Evolutionary conservation across 2,329 filamentous ascomycete species (phyloP).

Genomic region (Trichoderma lentiforme): DNA sequence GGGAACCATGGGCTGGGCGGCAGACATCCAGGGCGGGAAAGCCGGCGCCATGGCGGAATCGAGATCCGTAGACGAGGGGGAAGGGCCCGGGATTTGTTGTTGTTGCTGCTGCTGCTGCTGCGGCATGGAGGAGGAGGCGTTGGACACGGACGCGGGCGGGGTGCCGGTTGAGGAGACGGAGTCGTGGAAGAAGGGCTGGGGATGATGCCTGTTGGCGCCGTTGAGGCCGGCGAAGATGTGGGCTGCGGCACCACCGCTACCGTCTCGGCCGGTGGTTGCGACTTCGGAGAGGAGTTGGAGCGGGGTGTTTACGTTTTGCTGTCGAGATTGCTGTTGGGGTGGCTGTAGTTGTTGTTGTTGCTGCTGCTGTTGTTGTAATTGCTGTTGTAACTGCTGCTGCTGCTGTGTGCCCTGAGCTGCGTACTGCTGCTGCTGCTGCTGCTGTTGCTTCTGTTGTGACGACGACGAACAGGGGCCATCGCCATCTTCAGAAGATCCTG

Average conservation of each 20-base stretch:
- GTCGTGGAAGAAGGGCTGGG: conserved; percentile 40
- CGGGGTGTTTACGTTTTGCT: conserved; percentile 45
- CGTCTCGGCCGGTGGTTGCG: conserved; percentile 47
- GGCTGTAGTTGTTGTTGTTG: conserved; percentile 22
- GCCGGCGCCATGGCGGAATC: conserved; percentile 27
- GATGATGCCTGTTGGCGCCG: conserved; percentile 25
- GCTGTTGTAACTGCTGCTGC: conserved; percentile 22
- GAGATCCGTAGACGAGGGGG: conserved; percentile 21
- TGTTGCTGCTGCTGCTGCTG: too few relatives aligned
- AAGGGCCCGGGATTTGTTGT: background rate
- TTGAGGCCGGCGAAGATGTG: conserved; percentile 24
- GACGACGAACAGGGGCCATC: background rate
- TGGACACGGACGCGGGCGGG: background rate
- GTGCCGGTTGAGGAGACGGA: conserved; percentile 23
- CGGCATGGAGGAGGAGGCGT: background rate
- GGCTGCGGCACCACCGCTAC: conserved; percentile 21
- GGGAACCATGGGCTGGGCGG: conserved; percentile 2
- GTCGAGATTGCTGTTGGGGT: conserved; percentile 22
- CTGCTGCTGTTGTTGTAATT: conserved; percentile 21
- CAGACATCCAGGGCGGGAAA: conserved; percentile 22
- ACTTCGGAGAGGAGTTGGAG: conserved; percentile 57
- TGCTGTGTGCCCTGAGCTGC: background rate
- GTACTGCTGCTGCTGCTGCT: background rate
- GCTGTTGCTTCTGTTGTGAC: background rate
- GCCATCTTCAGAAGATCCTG: background rate